These are phyloP conservation scores for Nematocida sp. DNA, from an alignment of 371 early-diverging fungal genomes.

Conservation along the genomic window DNA sequence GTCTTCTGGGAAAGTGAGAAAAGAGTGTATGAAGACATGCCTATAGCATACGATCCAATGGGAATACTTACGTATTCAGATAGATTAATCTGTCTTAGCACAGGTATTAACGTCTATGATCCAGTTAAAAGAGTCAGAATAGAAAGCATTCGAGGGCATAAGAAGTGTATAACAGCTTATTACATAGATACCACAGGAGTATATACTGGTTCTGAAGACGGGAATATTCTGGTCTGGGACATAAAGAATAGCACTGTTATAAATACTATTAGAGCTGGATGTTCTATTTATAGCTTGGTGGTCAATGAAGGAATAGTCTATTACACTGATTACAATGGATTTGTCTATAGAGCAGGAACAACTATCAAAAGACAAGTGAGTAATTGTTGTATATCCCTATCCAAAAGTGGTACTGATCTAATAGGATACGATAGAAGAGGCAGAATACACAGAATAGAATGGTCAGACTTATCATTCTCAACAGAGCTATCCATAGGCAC, in stretches of 20 bases:
- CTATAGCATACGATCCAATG: not conserved
- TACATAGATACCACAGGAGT: not conserved
- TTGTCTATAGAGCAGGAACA: not conserved
- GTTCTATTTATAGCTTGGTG: not conserved
- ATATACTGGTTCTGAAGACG: constrained; percentile 3
- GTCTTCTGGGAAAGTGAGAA: not conserved
- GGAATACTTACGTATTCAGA: not conserved
- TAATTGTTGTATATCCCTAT: not conserved
- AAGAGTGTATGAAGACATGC: not conserved
- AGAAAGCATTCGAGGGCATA: not conserved
- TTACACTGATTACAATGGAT: not conserved
- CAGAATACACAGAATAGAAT: constrained; percentile 1
- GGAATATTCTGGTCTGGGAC: not conserved
- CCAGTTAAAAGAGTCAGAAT: not conserved
- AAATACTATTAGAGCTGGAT: not conserved
- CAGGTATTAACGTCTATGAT: not conserved
- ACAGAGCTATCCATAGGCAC: not conserved
- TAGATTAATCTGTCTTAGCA: not conserved
- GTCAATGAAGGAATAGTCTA: not conserved
- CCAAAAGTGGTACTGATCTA: not conserved
- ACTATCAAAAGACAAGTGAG: not conserved
- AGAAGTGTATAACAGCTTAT: not conserved
- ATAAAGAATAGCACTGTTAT: not conserved
- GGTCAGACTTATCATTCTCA: not conserved
- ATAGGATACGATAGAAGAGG: constrained; percentile 20